phyloP scores from a whole-genome alignment of 2,329 filamentous ascomycete genomes.

The Penicillium sp. region DNA sequence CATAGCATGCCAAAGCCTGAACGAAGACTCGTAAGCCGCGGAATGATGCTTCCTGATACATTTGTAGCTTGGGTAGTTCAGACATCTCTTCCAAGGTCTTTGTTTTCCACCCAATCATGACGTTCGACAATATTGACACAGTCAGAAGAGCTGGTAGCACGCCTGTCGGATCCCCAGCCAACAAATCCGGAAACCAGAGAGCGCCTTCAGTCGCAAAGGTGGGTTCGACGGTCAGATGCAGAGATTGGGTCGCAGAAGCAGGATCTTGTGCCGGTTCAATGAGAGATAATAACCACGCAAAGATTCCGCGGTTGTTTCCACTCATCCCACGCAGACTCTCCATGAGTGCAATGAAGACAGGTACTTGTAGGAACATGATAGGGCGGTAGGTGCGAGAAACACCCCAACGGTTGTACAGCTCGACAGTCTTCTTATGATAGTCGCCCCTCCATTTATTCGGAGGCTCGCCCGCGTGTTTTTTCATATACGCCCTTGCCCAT shows the following conservation, averaged over 20 bases:
- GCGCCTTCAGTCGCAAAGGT: conserved; percentile 55
- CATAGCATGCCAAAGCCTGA: conserved; percentile 39
- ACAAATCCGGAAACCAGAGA: conserved; percentile 59
- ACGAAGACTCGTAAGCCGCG: conserved; percentile 31
- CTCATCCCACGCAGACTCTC: conserved; percentile 49
- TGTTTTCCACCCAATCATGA: conserved; percentile 35
- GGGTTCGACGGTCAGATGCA: conserved; percentile 42
- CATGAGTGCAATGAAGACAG: conserved; percentile 47
- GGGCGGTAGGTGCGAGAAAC: conserved; percentile 35
- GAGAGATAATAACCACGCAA: conserved; percentile 37
- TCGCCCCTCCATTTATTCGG: background rate
- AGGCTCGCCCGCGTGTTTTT: background rate
- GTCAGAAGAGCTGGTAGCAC: conserved; percentile 50
- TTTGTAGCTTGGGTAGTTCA: conserved; percentile 28
- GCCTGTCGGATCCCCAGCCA: conserved; percentile 51
- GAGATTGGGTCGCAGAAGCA: conserved; percentile 15
- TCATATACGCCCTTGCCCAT: conserved; percentile 30
- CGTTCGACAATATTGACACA: conserved; percentile 48
- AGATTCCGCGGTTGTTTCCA: conserved; percentile 41
- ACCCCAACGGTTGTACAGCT: conserved; percentile 36
- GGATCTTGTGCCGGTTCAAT: conserved; percentile 16
- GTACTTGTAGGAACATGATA: conserved; percentile 41
- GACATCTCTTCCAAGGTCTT: conserved; percentile 20
- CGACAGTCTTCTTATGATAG: conserved; percentile 17
- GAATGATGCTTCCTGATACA: conserved; percentile 23